Conservation (phyloP, 1,284 basidiomycete genomes). For the Wolfiporia cocos region DNA sequence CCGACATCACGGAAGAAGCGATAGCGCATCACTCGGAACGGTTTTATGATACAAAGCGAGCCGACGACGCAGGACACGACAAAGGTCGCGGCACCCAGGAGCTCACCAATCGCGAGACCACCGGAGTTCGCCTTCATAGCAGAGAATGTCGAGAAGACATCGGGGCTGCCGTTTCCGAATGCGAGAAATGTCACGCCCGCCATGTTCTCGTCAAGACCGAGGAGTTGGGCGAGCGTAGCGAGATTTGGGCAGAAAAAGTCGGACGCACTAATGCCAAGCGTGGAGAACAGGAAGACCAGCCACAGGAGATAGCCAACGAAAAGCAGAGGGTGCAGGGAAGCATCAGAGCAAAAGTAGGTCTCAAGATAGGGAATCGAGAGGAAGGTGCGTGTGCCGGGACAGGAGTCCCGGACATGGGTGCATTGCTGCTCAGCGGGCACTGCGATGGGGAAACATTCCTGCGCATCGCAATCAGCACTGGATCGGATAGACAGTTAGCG, state of each 20-base stretch:
- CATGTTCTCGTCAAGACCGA: constrained; percentile 85
- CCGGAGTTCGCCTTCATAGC: constrained; percentile 87
- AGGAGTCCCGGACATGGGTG: constrained; percentile 47
- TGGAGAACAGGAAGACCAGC: constrained; percentile 83
- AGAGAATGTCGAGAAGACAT: constrained; percentile 92
- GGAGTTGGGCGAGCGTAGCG: constrained; percentile 74
- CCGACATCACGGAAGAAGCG: constrained; percentile 91
- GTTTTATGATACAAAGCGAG: constrained; percentile 92
- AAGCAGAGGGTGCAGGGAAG: constrained; percentile 44
- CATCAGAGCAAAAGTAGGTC: constrained; percentile 61
- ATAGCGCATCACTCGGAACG: constrained; percentile 77
- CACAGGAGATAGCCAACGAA: constrained; percentile 66
- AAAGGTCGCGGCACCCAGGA: constrained; percentile 93
- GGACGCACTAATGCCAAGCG: constrained; percentile 86
- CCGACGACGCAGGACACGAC: constrained; percentile 95
- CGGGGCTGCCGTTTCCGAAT: constrained; percentile 90
- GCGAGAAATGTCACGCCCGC: constrained; percentile 93
- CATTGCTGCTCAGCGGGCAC: constrained; percentile 57
- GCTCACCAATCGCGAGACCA: constrained; percentile 88
- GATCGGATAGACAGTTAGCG: too few species aligned
- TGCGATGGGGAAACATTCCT: constrained; percentile 37
- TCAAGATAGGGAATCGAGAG: constrained; percentile 66
- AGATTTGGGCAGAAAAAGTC: constrained; percentile 97
- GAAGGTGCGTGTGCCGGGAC: constrained; percentile 53
- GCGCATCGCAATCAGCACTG: neutral